Conservation (phyloP, 2,329 filamentous ascomycete species). For the Nectriaceae sp. region DNA sequence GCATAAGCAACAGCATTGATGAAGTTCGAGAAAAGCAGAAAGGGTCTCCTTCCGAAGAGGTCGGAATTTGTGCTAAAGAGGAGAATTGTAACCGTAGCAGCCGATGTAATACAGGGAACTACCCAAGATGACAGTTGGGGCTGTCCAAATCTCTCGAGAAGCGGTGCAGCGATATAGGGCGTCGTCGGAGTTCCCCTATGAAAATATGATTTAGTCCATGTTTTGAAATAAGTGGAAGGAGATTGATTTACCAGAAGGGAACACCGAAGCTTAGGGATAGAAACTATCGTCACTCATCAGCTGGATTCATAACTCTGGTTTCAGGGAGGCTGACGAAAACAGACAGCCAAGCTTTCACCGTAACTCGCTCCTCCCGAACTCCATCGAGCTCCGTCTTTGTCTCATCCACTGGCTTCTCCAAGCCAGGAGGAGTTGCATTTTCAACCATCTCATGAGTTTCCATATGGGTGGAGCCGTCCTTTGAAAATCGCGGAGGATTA, state of each 20-base stretch:
- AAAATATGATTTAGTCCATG: neutral
- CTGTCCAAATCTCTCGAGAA: neutral
- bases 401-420: neutral
- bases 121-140: neutral
- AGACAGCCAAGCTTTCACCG: neutral
- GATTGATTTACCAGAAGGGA: neutral
- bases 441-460: neutral
- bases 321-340: neutral
- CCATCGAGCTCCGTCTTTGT: neutral
- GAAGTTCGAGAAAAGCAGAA: neutral
- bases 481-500: neutral
- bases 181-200: neutral
- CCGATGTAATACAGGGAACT: neutral
- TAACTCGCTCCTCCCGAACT: neutral
- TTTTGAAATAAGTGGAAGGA: neutral
- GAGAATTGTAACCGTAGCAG: neutral
- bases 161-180: neutral
- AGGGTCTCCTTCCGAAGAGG: neutral
- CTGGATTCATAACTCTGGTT: neutral
- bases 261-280: neutral
- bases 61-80: neutral
- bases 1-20: neutral
- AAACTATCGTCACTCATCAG: neutral
- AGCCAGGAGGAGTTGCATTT: neutral
- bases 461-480: neutral